A percentile compares a stretch with the other conserved stretches of the same genome.
Conservation (phyloP, 768 basidiomycete genomes). For the Leucosporidium yakuticum region DNA sequence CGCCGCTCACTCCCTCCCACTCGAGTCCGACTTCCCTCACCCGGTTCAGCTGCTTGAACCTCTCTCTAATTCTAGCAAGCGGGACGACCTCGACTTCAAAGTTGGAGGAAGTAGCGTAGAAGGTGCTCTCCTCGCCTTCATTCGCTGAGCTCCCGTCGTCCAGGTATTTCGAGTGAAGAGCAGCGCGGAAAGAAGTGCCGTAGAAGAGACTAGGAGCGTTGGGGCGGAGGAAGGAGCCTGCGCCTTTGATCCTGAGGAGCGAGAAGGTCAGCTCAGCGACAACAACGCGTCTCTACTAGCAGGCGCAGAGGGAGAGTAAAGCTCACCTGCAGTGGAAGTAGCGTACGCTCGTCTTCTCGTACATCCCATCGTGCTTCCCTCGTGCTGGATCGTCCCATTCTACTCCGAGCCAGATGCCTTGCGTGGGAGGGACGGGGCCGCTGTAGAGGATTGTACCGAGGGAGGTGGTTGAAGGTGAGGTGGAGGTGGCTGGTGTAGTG, state of each 20-base stretch:
- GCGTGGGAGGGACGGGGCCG: constrained; percentile 59
- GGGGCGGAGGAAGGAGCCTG: constrained; percentile 77
- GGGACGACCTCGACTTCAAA: constrained; percentile 83
- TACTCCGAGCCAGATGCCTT: constrained; percentile 82
- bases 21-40: constrained; percentile 78
- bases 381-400: constrained; percentile 86
- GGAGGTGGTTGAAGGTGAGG: not conserved
- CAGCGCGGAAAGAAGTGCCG: constrained; percentile 67
- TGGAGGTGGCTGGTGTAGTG: too few relatives aligned
- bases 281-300: not conserved
- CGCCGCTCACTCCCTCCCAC: constrained; percentile 54
- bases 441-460: constrained; percentile 65
- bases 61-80: constrained; percentile 68
- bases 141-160: constrained; percentile 41
- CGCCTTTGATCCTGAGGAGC: constrained; percentile 50
- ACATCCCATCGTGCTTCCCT: constrained; percentile 81
- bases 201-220: constrained; percentile 48
- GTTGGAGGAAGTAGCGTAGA: constrained; percentile 74
- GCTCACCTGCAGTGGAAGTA: constrained; percentile 76
- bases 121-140: constrained; percentile 56
- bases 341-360: constrained; percentile 55
- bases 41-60: constrained; percentile 59
- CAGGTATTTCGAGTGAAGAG: constrained; percentile 65
- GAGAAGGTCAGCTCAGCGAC: constrained; percentile 1
- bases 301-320: not conserved